Evolutionary conservation across 495 filamentous ascomycete species (phyloP).

Genomic region (Haplographium delicatum): DNA sequence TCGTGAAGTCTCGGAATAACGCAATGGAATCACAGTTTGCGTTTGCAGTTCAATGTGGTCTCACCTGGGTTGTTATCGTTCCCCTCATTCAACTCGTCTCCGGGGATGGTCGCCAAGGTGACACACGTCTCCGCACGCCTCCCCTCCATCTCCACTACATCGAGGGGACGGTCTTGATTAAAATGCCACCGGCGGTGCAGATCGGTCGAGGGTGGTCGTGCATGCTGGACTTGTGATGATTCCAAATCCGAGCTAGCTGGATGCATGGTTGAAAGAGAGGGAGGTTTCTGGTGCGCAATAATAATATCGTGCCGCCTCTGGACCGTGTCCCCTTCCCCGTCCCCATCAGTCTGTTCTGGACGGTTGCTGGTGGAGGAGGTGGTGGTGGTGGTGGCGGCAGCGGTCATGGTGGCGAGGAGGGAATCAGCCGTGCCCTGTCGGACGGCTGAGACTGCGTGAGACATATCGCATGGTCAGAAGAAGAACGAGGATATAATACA

Average conservation of each 20-base stretch:
- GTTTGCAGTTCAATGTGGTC: neutral
- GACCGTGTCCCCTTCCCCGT: neutral
- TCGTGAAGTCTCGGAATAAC: neutral
- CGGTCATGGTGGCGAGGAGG: neutral
- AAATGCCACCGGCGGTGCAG: neutral
- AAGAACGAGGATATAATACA: neutral
- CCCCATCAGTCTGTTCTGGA: neutral
- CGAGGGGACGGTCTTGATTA: neutral
- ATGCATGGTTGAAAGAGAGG: too few relatives aligned
- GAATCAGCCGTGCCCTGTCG: conserved; percentile 8
- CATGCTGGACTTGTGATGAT: neutral
- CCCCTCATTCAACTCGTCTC: conserved; percentile 2
- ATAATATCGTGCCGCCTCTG: neutral
- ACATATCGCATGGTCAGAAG: conserved; percentile 11
- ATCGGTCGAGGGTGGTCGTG: neutral
- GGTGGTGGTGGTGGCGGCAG: conserved; percentile 1
- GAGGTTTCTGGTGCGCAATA: neutral
- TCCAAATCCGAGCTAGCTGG: neutral
- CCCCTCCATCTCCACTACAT: neutral
- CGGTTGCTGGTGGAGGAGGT: neutral
- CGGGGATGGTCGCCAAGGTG: neutral
- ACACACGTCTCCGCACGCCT: neutral
- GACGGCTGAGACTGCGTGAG: conserved; percentile 8
- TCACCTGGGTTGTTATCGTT: conserved; percentile 1
- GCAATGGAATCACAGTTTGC: conserved; percentile 1